phyloP scores from a whole-genome alignment of 331 rosid species.

The Prunus yedoensis region DNA sequence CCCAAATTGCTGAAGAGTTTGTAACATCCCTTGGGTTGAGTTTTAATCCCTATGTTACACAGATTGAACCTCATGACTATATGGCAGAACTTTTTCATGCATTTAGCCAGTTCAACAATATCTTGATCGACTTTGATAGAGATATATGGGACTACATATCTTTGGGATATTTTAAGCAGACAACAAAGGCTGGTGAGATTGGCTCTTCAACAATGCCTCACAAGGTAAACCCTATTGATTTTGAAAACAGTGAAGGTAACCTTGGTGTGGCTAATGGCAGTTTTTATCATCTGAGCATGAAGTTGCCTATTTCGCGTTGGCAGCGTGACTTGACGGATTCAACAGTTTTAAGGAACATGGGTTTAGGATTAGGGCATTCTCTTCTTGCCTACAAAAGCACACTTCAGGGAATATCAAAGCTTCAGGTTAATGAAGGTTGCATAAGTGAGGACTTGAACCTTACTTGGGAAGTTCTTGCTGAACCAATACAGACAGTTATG shows the following conservation, averaged over 20 bases:
- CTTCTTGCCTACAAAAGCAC: constrained; percentile 88
- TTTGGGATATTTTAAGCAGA: constrained; percentile 84
- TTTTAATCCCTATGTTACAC: constrained; percentile 79
- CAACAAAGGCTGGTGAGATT: constrained; percentile 87
- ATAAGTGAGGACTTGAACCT: constrained; percentile 72
- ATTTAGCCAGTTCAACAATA: constrained; percentile 67
- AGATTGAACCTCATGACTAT: constrained; percentile 94
- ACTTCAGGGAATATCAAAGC: constrained; percentile 76
- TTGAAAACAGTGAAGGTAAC: constrained; percentile 95
- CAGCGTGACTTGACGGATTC: constrained; percentile 95
- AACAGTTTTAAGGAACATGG: constrained; percentile 85
- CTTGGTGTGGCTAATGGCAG: constrained; percentile 77
- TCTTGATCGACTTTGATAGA: constrained; percentile 74
- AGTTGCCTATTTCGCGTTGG: constrained; percentile 87
- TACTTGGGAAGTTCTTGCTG: constrained; percentile 92
- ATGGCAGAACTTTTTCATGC: constrained; percentile 84
- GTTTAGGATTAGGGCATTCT: constrained; percentile 81
- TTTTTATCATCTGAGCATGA: constrained; percentile 73
- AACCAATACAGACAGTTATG: constrained; percentile 39
- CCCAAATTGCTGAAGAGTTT: constrained; percentile 63
- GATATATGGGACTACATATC: constrained; percentile 87
- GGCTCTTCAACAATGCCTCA: constrained; percentile 99
- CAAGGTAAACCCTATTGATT: constrained; percentile 96
- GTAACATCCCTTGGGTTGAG: constrained; percentile 70
- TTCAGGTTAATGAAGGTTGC: constrained; percentile 80